Evolutionary conservation across 2,329 filamentous ascomycete genomes (phyloP), one percentile per base, ranked within the genome.

Genomic region (Chaetomium sp.): DNA sequence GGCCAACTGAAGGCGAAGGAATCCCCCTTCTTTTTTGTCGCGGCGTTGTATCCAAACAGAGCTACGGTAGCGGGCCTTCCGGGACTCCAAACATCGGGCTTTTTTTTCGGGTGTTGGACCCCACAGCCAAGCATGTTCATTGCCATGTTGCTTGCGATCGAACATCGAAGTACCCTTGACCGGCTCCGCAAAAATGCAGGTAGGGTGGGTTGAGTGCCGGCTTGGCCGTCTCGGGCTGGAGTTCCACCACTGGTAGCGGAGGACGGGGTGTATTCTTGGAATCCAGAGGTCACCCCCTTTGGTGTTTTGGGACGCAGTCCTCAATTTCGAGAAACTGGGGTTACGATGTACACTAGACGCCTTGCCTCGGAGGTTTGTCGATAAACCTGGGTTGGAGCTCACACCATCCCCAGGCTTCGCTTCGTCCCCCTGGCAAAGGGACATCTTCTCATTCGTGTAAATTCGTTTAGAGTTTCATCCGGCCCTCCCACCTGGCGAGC

Each of bases 401-500:
- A 9, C 27, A 40, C 5, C 14, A 14, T 9, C 14, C 19, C 19
- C 19, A 27, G 19, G 19, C 19, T 27, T 27, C 19, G 19, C 19
- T 27, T 27, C 19, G 19, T 27, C 19, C 19, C 19, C 19, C 19
- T 27, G 19, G 19, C 19, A 27, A 10, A 6, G 6, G 14, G 14
- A 12, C 35, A 12, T 40, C 8, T 42, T 52, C 49, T 43, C 40
- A 52, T 52, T 52, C 50, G 50, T 52, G 50, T 52, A 52, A 43
- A 45, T 45, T 46, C 40, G n/a, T 27, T 46, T 46, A 9, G 34
- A 27, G 19, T 32, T 40, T 38, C 14, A 35, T 52, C 34, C 50
- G 34, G 19, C 19, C 19, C 19, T 27, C 19, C 19, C 34, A 14
- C 12, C 33, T 14, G 32, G 34, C 6, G 32, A 42, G 12, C 38